Evolutionary conservation across 164 flowering plant genomes (phyloP).

Genomic region (Annona squamosa): DNA sequence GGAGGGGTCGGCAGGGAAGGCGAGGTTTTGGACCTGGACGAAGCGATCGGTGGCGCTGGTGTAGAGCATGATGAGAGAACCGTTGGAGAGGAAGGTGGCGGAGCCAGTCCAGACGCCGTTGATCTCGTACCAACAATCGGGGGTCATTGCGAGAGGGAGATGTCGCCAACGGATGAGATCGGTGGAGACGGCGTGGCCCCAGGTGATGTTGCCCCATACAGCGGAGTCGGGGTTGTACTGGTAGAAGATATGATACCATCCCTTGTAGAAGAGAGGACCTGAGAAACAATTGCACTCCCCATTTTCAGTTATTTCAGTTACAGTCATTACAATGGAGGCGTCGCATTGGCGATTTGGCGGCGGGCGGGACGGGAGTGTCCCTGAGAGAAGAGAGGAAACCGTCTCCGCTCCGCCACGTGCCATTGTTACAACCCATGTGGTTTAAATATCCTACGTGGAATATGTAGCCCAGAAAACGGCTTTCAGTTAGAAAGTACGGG

Average conservation of each 20-base stretch:
- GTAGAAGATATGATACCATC: conserved; percentile 91
- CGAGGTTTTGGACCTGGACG: conserved; percentile 72
- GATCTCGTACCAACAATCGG: conserved; percentile 72
- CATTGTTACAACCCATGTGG: too few species aligned
- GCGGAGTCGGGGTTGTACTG: conserved; percentile 77
- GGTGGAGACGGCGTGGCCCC: conserved; percentile 83
- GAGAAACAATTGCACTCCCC: neutral
- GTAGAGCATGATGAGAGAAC: conserved; percentile 65
- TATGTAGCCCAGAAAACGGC: too few species aligned
- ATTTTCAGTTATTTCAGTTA: neutral
- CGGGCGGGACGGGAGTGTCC: too few species aligned
- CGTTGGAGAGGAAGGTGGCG: conserved; percentile 68
- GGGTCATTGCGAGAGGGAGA: conserved; percentile 67
- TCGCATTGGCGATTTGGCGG: too few species aligned
- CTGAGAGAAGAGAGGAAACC: neutral
- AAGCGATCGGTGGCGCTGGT: conserved; percentile 61
- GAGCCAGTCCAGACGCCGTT: conserved; percentile 95
- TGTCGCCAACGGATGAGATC: conserved; percentile 74
- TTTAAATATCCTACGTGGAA: too few species aligned
- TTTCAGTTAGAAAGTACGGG: too few species aligned
- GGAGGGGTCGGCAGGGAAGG: conserved; percentile 49
- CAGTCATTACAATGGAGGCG: too few species aligned
- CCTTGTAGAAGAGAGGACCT: conserved; percentile 81
- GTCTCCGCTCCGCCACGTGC: neutral
- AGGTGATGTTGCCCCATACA: conserved; percentile 80